Conservation (phyloP, 208 protist species). For the Endotrypanum monterogeii region DNA sequence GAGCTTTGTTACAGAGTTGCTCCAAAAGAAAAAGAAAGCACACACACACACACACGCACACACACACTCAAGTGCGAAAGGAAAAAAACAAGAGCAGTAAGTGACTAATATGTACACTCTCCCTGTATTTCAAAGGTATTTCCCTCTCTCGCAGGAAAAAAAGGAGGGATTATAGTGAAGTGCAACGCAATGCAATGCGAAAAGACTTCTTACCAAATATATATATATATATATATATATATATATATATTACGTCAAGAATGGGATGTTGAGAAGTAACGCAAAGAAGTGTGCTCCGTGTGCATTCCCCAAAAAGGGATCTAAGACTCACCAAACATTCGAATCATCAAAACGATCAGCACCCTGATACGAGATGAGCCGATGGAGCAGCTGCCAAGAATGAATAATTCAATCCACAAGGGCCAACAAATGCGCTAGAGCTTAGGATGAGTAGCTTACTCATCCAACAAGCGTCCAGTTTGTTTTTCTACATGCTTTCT, state of each 20-base stretch:
- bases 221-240: neutral
- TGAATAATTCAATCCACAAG: no score
- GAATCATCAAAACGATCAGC: no score
- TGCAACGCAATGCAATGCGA: neutral
- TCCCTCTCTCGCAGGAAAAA: neutral
- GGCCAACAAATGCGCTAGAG: no score
- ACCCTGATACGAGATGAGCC: no score
- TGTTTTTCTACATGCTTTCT: neutral
- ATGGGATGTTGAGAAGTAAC: neutral
- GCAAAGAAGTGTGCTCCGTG: neutral
- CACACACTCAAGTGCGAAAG: slow-evolving; percentile 5
- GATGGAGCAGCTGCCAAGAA: no score
- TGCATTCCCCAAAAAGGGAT: no score
- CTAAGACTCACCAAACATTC: no score
- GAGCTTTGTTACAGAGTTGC: neutral
- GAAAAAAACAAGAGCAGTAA: neutral
- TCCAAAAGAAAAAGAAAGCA: neutral
- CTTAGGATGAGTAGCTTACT: neutral
- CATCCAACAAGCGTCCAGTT: neutral
- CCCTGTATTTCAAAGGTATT: neutral
- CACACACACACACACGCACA: neutral
- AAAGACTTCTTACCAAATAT: slow-evolving; percentile 1
- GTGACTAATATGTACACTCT: neutral
- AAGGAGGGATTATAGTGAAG: slow-evolving; percentile 1
- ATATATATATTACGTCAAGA: neutral